Evolutionary conservation across 176 grass and related monocot species (phyloP).

Genomic region (Carex kokanica): DNA sequence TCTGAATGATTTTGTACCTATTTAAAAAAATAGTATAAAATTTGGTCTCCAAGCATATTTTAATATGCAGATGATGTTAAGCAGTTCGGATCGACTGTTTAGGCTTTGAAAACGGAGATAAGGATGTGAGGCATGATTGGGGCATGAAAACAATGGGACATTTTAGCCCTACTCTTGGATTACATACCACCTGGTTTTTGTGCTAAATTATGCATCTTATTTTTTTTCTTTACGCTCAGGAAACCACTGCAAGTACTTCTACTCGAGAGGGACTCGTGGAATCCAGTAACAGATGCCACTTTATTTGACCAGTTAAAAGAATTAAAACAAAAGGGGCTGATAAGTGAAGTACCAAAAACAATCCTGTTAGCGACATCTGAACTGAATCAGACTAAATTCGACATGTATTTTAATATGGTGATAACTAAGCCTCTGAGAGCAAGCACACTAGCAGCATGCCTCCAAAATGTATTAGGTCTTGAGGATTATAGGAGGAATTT

Average conservation of each 20-base stretch:
- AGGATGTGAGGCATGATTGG: no score
- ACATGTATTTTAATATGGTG: conserved; percentile 51
- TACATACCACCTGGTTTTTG: conserved; percentile 1
- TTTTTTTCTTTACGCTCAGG: conserved; percentile 22
- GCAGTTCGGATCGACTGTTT: no score
- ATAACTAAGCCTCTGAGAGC: conserved; percentile 87
- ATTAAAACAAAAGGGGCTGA: conserved; percentile 34
- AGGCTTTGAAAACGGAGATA: no score
- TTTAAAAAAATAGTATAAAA: no score
- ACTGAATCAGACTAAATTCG: conserved; percentile 48
- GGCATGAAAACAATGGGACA: no score
- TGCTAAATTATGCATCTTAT: background rate
- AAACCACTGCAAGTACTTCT: conserved; percentile 50
- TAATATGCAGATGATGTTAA: no score
- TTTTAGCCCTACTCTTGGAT: no score
- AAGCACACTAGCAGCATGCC: conserved; percentile 77
- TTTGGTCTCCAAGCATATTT: no score
- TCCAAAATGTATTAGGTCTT: conserved; percentile 64
- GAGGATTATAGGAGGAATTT: conserved; percentile 36
- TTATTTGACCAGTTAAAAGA: conserved; percentile 45
- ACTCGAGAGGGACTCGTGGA: conserved; percentile 73
- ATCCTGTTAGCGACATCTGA: conserved; percentile 72
- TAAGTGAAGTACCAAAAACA: conserved; percentile 43
- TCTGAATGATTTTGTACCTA: no score
- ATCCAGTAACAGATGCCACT: conserved; percentile 34